Evolutionary conservation across 2,329 filamentous ascomycete genomes (phyloP).

Genomic region (Gliomastix tumulicola): DNA sequence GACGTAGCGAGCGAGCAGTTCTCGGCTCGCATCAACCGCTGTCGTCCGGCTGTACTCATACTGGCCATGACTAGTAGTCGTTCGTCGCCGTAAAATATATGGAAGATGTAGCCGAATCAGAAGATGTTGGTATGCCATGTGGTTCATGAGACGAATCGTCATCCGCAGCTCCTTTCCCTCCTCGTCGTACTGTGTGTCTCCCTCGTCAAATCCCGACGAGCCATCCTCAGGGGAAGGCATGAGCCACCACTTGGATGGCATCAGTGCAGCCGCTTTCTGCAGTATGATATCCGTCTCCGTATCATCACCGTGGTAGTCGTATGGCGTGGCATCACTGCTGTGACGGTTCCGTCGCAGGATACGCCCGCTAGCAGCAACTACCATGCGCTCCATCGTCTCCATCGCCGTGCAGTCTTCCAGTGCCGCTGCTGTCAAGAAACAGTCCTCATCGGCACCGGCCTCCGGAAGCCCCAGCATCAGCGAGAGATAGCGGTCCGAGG

Average conservation of each 20-base stretch:
- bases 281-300: not conserved
- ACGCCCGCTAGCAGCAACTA: not conserved
- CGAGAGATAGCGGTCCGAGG: constrained; percentile 41
- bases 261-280: not conserved
- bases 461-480: constrained; percentile 40
- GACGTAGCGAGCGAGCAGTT: not conserved
- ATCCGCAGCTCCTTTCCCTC: not conserved
- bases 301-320: too few species aligned
- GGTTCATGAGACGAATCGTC: not conserved
- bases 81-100: not conserved
- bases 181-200: not conserved
- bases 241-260: not conserved
- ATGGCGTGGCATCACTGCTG: not conserved
- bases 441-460: not conserved
- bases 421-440: not conserved
- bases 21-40: not conserved
- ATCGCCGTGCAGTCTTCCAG: not conserved
- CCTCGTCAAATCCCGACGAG: too few species aligned
- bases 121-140: not conserved
- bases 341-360: not conserved
- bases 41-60: not conserved
- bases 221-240: not conserved
- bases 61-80: too few species aligned
- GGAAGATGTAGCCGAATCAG: not conserved
- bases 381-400: not conserved